phyloP scores from a whole-genome alignment of 1,284 basidiomycete genomes.

The Puccinia hordei region DNA sequence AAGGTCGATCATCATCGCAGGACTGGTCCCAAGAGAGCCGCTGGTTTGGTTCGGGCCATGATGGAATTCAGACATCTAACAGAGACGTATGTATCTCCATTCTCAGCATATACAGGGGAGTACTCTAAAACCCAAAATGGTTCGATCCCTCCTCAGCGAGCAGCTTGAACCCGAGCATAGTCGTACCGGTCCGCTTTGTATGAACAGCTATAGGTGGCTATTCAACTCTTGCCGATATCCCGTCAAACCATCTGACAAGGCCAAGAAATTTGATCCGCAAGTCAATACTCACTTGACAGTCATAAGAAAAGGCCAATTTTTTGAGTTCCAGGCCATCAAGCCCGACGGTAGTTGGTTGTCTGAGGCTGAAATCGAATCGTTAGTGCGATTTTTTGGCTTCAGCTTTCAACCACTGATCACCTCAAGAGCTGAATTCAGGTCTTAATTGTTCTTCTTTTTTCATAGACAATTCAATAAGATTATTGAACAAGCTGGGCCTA shows the following conservation, averaged over 20 bases:
- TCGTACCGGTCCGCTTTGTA: slow-evolving; percentile 77
- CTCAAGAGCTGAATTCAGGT: too few relatives aligned
- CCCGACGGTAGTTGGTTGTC: slow-evolving; percentile 70
- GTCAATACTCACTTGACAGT: slow-evolving; percentile 86
- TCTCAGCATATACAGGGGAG: neutral
- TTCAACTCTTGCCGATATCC: slow-evolving; percentile 92
- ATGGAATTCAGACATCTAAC: slow-evolving; percentile 78
- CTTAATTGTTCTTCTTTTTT: neutral
- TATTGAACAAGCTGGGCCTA: slow-evolving; percentile 69
- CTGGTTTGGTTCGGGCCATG: slow-evolving; percentile 77
- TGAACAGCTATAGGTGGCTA: slow-evolving; percentile 93
- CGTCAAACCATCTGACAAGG: slow-evolving; percentile 77
- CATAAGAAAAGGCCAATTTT: slow-evolving; percentile 90
- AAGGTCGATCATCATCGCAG: slow-evolving; percentile 62
- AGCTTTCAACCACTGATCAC: too few relatives aligned
- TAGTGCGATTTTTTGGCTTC: slow-evolving; percentile 34
- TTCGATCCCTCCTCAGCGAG: slow-evolving; percentile 63
- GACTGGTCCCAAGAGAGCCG: slow-evolving; percentile 67
- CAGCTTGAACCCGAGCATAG: slow-evolving; percentile 87
- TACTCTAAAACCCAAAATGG: too few relatives aligned
- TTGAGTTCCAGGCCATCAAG: slow-evolving; percentile 71
- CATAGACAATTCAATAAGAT: slow-evolving; percentile 75
- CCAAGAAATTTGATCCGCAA: slow-evolving; percentile 75
- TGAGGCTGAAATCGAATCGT: slow-evolving; percentile 75
- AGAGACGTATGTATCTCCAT: slow-evolving; percentile 67